Evolutionary conservation across 768 basidiomycete species (phyloP).

Genomic region (Suillus occidentalis): DNA sequence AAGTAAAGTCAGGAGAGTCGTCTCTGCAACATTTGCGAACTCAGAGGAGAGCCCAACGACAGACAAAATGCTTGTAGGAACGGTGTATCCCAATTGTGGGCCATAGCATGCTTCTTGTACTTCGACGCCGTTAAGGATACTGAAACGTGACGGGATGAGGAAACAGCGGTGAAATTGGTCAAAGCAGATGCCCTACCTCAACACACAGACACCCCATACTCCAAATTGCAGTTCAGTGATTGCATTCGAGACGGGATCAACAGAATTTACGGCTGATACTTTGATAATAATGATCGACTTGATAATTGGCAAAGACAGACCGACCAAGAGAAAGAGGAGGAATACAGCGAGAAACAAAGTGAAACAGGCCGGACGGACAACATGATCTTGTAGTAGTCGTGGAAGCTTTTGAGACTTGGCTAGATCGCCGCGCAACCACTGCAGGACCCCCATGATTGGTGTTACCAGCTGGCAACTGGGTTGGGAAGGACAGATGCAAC

Average conservation of each 20-base stretch:
- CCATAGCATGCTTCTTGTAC: conserved; percentile 52
- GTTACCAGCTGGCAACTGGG: background rate
- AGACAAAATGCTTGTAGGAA: conserved; percentile 47
- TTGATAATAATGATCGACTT: conserved; percentile 63
- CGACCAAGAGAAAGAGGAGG: conserved; percentile 75
- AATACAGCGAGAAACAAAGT: conserved; percentile 58
- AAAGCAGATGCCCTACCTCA: conserved; percentile 34
- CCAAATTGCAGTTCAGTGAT: conserved; percentile 71
- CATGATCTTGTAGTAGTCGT: conserved; percentile 45
- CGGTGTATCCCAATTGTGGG: conserved; percentile 67
- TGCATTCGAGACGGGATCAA: conserved; percentile 44
- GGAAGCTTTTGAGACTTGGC: conserved; percentile 11
- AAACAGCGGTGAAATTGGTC: conserved; percentile 1
- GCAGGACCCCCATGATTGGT: background rate
- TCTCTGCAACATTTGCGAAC: conserved; percentile 48
- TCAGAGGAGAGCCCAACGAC: conserved; percentile 43
- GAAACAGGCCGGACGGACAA: conserved; percentile 48
- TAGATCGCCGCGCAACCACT: background rate
- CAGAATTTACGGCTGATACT: conserved; percentile 34
- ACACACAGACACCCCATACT: conserved; percentile 80
- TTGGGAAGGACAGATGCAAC: background rate
- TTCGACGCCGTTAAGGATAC: conserved; percentile 6
- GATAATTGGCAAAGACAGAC: conserved; percentile 73
- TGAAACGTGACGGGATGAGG: conserved; percentile 3
- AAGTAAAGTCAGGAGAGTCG: conserved; percentile 53